Percentiles rank a stretch among this genome's conserved stretches.
These are phyloP conservation scores for Alternaria infectoria DNA, from an alignment of 2,329 filamentous ascomycete species.

Conservation along the genomic window DNA sequence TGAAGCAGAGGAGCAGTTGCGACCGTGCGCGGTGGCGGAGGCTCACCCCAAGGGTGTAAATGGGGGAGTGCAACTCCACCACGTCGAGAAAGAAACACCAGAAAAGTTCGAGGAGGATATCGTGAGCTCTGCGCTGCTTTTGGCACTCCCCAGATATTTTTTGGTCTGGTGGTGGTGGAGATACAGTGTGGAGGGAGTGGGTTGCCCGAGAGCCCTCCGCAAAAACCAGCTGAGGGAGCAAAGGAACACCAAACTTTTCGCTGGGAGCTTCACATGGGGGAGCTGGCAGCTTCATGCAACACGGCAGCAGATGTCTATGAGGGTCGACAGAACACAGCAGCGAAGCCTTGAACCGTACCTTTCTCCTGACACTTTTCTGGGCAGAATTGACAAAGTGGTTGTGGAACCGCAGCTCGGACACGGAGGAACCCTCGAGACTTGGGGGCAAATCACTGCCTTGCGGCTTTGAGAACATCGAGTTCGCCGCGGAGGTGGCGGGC, in stretches of 20 bases:
- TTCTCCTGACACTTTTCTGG: neutral
- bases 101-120: neutral
- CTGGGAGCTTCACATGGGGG: neutral
- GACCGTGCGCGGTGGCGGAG: neutral
- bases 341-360: neutral
- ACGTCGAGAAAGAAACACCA: neutral
- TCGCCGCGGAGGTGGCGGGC: neutral
- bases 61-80: neutral
- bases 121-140: neutral
- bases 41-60: neutral
- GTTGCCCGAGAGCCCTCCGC: neutral
- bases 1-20: neutral
- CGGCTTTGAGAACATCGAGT: neutral
- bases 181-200: neutral
- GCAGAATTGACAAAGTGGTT: neutral
- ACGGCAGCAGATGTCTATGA: neutral
- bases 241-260: neutral
- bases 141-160: neutral
- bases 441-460: neutral
- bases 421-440: neutral
- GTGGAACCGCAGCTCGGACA: neutral
- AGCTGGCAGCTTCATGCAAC: neutral
- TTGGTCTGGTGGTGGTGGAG: constrained; percentile 5
- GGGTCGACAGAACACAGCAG: neutral
- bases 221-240: neutral